Evolutionary conservation across 371 early-diverging fungal genomes (phyloP), one percentile per base, ranked within the genome.

Genomic region (Saksenaea oblongispora): DNA sequence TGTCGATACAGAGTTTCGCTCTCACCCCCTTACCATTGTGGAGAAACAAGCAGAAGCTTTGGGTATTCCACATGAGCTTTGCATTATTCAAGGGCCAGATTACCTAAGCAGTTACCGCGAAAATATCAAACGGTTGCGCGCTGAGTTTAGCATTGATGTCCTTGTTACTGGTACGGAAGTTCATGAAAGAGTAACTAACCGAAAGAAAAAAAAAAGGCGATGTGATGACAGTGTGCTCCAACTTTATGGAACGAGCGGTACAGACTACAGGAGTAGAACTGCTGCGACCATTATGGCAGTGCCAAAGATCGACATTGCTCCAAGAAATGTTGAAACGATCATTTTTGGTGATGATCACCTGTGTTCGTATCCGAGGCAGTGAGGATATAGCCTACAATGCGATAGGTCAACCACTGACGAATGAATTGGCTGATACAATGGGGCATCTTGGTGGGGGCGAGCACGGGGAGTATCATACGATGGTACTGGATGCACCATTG

Each of bases 201-300:
- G 5, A 9, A 61, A 51, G 14, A n/a, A 58, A 58, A 59, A 59
- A 39, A 17, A 7, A 28, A 79, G 84, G 87, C 0, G 87, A 87
- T 35, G 85, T 87, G 37, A 63, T 83, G 54, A 82, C 80, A 17
- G 80, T 87, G 3, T 84, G 87, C 53, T 76, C 76, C 58, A 72
- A 80, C 56, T 87, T 87, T 63, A 87, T 87, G 87, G 79, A 82
- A 41, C 73, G 80, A 10, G 85, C 85, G 0, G 78, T 80, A 1
- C 63, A 75, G 37, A 69, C 42, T 34, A 82, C 82, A 18, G 70
- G 69, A 2, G 80, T 87, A 2, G 62, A 69, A 34, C 66, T 87
- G 13, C 71, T 79, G 0, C 77, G 85, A 54, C 87, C 87, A 14
- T 71, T 87, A 28, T 87, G 87, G 87, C 71, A 78, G 41, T 66